Base-by-base conservation (phyloP, 208 protist genomes). In the Leishmania mexicana region DNA sequence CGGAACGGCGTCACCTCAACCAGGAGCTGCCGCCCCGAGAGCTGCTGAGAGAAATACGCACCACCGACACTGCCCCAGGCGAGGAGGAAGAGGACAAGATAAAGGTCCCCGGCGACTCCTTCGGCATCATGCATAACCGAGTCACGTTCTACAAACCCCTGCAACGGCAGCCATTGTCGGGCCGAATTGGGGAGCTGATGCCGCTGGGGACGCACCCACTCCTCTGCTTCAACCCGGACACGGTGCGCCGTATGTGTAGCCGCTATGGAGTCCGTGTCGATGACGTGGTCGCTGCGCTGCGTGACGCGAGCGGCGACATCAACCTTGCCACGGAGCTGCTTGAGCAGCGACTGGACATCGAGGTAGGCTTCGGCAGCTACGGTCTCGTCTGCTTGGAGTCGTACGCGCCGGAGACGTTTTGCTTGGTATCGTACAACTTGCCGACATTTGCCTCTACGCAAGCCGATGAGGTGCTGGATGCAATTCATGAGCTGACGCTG, bases 61-160 rank as follows among this genome's bases (percentile, higher is more conserved):
- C 87, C 2, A 73, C 47, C 6, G 88, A 92, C 71, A 67, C 70
- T 17, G 75, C 88, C 0, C 89, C 89, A 0, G 86, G 80, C 35
- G 93, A 89, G 19, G 84, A 83, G 19, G 83, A 84, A 28, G 92
- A 93, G 57, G 85, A 88, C 11, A 83, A 87, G 38, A 83, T 94
- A 10, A 89, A 83, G 19, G 87, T 96, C 15, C 93, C 95, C 0
- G 95, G 95, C 65, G 95, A 97, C 76, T 94, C 93, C 17, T 97
- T 96, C 77, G 95, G 95, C 24, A 96, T 97, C 82, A 95, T 96
- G 91, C 90, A 89, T 58, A 96, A 95, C 76, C 93, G 95, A 35
- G 85, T 94, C 58, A 79, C 78, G 7, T 97, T 97, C 75, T 96
- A 96, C 87, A 78, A 86, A n/a, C 95, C 95, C 31, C 81, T 97